Base-by-base conservation (phyloP, 495 filamentous ascomycete genomes). In the Bathelium albidoporum region DNA sequence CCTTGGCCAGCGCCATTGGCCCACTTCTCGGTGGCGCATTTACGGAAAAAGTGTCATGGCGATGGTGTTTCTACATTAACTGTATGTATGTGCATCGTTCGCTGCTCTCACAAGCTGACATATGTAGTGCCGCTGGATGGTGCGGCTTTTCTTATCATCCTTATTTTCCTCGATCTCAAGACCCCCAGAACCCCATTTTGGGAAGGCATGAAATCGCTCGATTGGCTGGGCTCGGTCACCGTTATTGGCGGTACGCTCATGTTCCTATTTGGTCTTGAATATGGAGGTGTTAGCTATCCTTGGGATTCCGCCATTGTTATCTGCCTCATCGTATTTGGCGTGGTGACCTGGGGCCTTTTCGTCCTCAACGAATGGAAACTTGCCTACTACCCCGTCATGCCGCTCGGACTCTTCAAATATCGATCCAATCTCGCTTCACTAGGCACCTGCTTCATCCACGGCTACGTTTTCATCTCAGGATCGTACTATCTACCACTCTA, bases 161-260 rank as follows among this genome's bases (percentile, higher is more conserved):
- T 84, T 43, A 80, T 90, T 67, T 87, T 90, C 72, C 77, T 95
- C 24, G 82, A 88, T 66, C 78, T 95, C 44, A 81, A 94, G 67
- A 89, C 87, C 31, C 88, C 90, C 0, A 83, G 83, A 64, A 92
- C 90, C 0, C 82, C 87, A 0, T 74, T 96, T 34, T 60, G 77
- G 1, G 80, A 85, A 36, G 91, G 91, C 1, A 72, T 95, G 5
- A 84, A 82, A 59, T 84, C 85, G 9, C 86, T 93, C 36, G 89
- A 95, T 73, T 92, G 88, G 88, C 66, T 82, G 10, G 89, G 90
- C 2, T 71, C 81, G 0, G 61, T 89, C 34, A 77, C 83, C 10
- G 83, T 93, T 63, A 80, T 92, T 36, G 85, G 85, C n/a, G 88
- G 83, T 11, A 90, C 89, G 0, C 74, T 94, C 36, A 91, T 95